These are phyloP conservation scores for Colletotrichum salicis DNA, from an alignment of 2,329 filamentous ascomycete genomes.

Conservation along the genomic window DNA sequence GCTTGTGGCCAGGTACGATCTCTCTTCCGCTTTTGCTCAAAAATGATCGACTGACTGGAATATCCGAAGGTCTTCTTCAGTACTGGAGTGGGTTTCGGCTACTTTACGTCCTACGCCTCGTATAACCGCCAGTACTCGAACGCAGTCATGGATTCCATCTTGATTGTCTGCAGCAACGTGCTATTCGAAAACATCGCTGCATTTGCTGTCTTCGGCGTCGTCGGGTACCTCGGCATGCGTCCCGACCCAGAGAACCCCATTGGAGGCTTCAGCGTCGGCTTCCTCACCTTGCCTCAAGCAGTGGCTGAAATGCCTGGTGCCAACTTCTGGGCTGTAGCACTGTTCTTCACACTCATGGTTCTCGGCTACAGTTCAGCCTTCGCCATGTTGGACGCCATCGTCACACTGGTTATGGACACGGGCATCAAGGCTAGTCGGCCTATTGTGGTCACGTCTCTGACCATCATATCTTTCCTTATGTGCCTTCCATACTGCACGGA, in stretches of 20 bases:
- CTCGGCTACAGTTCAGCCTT: conserved; percentile 69
- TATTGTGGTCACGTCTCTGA: conserved; percentile 60
- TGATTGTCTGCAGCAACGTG: conserved; percentile 66
- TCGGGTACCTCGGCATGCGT: conserved; percentile 56
- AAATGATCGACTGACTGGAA: background rate
- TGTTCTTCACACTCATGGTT: conserved; percentile 69
- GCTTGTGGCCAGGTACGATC: conserved; percentile 59
- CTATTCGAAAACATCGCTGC: conserved; percentile 65
- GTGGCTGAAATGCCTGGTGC: conserved; percentile 66
- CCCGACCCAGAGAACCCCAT: conserved; percentile 52
- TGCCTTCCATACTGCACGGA: conserved; percentile 67
- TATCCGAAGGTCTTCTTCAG: conserved; percentile 62
- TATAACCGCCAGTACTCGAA: conserved; percentile 69
- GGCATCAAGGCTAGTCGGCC: conserved; percentile 59
- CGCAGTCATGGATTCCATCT: conserved; percentile 67
- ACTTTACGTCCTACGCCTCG: conserved; percentile 68
- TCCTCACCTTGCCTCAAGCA: conserved; percentile 67
- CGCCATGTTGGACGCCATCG: conserved; percentile 67
- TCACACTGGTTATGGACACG: conserved; percentile 64
- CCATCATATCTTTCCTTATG: conserved; percentile 61
- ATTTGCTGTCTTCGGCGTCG: conserved; percentile 63
- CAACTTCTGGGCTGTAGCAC: conserved; percentile 67
- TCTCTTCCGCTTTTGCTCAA: too few relatives aligned
- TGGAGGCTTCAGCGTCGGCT: conserved; percentile 67
- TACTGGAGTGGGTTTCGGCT: conserved; percentile 68